Evolutionary conservation across 768 basidiomycete species (phyloP).

Genomic region (Mycena polygramma): DNA sequence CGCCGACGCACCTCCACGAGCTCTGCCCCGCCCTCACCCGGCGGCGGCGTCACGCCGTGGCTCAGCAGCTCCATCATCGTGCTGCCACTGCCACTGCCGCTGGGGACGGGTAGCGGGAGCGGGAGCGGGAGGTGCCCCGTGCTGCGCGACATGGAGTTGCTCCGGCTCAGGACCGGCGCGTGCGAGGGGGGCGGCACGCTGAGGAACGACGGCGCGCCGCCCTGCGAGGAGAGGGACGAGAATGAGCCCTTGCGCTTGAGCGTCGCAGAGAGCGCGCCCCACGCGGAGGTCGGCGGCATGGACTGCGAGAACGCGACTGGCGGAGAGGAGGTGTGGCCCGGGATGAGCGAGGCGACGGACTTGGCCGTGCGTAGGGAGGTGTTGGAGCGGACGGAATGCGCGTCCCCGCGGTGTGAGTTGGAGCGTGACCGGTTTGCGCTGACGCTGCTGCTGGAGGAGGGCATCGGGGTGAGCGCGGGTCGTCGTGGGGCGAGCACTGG

Average conservation of each 20-base stretch:
- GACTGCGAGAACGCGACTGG: constrained; percentile 41
- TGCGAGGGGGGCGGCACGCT: constrained; percentile 29
- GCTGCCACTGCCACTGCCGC: constrained; percentile 35
- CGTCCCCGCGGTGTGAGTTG: constrained; percentile 25
- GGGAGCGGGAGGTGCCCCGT: constrained; percentile 58
- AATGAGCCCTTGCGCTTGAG: constrained; percentile 61
- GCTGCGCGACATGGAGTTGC: constrained; percentile 53
- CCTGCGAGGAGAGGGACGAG: constrained; percentile 69
- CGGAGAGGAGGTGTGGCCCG: constrained; percentile 4
- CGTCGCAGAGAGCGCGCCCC: constrained; percentile 43
- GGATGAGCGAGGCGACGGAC: constrained; percentile 30
- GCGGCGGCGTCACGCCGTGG: constrained; percentile 13
- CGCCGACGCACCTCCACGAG: constrained; percentile 74
- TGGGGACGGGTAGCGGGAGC: constrained; percentile 45
- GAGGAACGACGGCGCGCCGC: constrained; percentile 41
- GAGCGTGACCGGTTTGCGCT: constrained; percentile 27
- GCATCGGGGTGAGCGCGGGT: constrained; percentile 24
- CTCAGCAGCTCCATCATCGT: constrained; percentile 37
- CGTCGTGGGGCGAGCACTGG: constrained; percentile 44
- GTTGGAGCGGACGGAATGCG: constrained; percentile 32
- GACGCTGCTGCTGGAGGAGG: background rate
- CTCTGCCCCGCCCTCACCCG: constrained; percentile 59
- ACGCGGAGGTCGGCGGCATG: constrained; percentile 33
- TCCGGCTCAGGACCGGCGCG: constrained; percentile 30
- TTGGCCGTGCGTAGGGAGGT: constrained; percentile 34